Conservation (phyloP, 108 stramenopile genomes). For the Skeletonema grethae region DNA sequence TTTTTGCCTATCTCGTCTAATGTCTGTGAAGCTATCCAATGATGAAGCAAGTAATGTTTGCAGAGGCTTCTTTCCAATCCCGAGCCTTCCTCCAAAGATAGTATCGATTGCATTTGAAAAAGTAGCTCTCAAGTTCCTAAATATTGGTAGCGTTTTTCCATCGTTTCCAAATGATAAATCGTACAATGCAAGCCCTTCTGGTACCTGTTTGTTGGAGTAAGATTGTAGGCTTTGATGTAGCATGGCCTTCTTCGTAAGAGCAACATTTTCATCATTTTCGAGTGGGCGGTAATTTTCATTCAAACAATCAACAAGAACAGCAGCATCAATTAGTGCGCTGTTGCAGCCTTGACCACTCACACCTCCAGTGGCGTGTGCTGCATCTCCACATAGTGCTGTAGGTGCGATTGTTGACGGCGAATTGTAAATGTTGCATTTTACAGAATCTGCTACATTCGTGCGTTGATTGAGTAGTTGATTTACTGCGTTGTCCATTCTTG, state of each 20-base stretch:
- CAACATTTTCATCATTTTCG: neutral
- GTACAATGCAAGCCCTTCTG: constrained; percentile 74
- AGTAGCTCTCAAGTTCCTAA: constrained; percentile 31
- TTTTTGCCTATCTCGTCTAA: constrained; percentile 56
- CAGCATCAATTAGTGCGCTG: constrained; percentile 67
- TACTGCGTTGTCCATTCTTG: constrained; percentile 38
- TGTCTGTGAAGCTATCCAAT: constrained; percentile 52
- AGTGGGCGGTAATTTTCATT: constrained; percentile 4
- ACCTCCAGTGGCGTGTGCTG: constrained; percentile 83
- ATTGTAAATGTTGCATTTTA: constrained; percentile 72
- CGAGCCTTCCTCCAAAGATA: constrained; percentile 65
- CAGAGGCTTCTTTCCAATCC: constrained; percentile 66
- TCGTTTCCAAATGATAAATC: constrained; percentile 74
- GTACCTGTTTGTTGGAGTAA: constrained; percentile 69
- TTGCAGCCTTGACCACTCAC: constrained; percentile 81
- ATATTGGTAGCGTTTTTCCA: constrained; percentile 35
- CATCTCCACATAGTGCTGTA: constrained; percentile 68
- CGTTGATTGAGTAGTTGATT: constrained; percentile 50
- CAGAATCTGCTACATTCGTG: constrained; percentile 52
- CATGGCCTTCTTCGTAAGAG: constrained; percentile 18
- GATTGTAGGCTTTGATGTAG: constrained; percentile 43
- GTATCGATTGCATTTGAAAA: constrained; percentile 47
- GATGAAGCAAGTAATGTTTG: constrained; percentile 69
- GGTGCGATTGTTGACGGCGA: constrained; percentile 30
- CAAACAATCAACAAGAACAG: constrained; percentile 58